Evolutionary conservation across 2,329 filamentous ascomycete genomes (phyloP).

Genomic region (Sclerotinia sclerotiorum): DNA sequence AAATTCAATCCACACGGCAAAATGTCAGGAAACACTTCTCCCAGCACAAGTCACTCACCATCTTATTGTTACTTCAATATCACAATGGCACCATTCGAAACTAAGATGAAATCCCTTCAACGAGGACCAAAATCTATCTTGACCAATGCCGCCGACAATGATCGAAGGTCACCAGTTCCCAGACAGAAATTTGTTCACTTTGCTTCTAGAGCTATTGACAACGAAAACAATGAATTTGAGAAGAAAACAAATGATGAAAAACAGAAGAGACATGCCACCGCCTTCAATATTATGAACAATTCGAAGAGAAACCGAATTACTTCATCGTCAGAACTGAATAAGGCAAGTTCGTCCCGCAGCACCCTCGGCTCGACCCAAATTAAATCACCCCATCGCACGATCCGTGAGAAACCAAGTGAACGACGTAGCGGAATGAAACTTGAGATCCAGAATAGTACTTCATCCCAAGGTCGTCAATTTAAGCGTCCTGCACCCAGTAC

Average conservation of each 20-base stretch:
- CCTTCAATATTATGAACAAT: background rate
- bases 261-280: background rate
- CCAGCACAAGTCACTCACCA: slow-evolving; percentile 21
- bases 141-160: background rate
- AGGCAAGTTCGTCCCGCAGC: background rate
- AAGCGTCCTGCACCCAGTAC: slow-evolving; percentile 17
- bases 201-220: slow-evolving; percentile 27
- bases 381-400: background rate
- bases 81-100: background rate
- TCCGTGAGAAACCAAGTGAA: background rate
- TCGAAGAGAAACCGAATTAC: background rate
- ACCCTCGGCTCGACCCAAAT: background rate
- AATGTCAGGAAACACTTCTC: slow-evolving; percentile 1
- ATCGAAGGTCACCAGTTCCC: background rate
- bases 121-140: background rate
- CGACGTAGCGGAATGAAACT: background rate
- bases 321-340: background rate
- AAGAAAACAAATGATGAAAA: background rate
- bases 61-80: background rate
- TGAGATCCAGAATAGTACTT: background rate
- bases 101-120: background rate
- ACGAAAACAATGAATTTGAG: slow-evolving; percentile 20
- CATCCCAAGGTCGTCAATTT: background rate
- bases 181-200: slow-evolving; percentile 26
- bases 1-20: background rate